These are phyloP conservation scores for Sclerotinia minor DNA, from an alignment of 2,329 filamentous ascomycete species.

Conservation along the genomic window DNA sequence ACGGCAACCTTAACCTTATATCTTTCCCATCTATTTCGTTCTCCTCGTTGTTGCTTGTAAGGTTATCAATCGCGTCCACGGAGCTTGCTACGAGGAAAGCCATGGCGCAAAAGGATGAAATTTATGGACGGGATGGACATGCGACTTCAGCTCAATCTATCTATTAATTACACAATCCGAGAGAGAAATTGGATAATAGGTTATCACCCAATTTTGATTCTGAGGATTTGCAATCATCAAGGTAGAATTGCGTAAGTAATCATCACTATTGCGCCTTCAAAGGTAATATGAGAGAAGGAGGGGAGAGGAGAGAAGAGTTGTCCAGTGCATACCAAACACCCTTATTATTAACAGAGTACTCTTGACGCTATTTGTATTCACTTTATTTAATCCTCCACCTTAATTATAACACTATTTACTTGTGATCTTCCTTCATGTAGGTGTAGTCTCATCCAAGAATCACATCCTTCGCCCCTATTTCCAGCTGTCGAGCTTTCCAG, in stretches of 20 bases:
- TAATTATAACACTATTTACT: background rate
- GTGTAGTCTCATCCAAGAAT: too few species aligned
- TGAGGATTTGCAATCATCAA: background rate
- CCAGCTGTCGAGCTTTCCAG: too few species aligned
- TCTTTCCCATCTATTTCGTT: background rate
- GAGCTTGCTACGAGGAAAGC: background rate
- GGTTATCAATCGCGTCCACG: background rate
- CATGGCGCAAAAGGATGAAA: background rate
- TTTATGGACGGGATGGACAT: too few species aligned
- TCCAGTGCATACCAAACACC: too few species aligned
- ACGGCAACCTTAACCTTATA: too few species aligned
- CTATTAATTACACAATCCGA: conserved; percentile 3
- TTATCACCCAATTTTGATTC: too few species aligned
- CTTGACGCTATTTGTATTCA: too few species aligned
- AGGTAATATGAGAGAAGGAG: too few species aligned
- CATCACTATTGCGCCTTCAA: background rate
- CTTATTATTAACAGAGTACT: too few species aligned
- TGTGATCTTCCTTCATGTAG: too few species aligned
- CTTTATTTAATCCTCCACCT: too few species aligned
- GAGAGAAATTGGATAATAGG: background rate
- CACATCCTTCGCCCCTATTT: background rate
- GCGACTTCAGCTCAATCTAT: background rate
- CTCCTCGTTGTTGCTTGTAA: background rate
- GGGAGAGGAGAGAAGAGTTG: too few species aligned
- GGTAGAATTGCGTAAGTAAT: conserved; percentile 1